phyloP scores from a whole-genome alignment of 306 rosid species.

The Quercus wislizeni region DNA sequence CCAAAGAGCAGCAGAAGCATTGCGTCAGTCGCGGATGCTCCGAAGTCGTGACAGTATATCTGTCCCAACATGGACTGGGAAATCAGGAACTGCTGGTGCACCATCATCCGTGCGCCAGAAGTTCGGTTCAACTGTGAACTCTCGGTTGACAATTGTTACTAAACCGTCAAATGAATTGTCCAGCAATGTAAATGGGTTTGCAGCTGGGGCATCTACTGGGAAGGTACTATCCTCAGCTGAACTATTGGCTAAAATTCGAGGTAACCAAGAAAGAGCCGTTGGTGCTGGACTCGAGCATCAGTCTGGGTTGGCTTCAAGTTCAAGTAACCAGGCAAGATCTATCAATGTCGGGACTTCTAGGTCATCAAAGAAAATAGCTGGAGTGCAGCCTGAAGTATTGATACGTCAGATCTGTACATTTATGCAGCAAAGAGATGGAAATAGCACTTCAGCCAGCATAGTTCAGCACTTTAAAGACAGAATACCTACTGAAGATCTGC shows the following conservation, averaged over 20 bases:
- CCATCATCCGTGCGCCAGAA: conserved; percentile 67
- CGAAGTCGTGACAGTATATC: conserved; percentile 70
- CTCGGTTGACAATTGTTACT: conserved; percentile 43
- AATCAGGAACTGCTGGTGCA: conserved; percentile 92
- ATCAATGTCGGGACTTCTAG: conserved; percentile 43
- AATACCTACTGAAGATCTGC: conserved; percentile 70
- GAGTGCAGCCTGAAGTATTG: conserved; percentile 77
- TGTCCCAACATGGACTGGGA: conserved; percentile 97
- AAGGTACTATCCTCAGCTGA: conserved; percentile 85
- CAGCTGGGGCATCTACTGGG: conserved; percentile 83
- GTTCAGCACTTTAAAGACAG: conserved; percentile 82
- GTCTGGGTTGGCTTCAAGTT: conserved; percentile 31
- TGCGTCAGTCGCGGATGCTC: conserved; percentile 77
- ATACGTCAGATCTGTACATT: conserved; percentile 81
- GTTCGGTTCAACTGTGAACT: conserved; percentile 77
- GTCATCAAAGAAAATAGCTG: conserved; percentile 40
- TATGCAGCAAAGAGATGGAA: conserved; percentile 75
- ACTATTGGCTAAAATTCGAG: conserved; percentile 61
- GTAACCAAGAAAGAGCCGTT: conserved; percentile 70
- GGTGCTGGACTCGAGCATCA: conserved; percentile 74
- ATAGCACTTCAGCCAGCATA: conserved; percentile 58
- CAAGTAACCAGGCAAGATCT: conserved; percentile 42
- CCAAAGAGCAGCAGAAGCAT: conserved; percentile 92
- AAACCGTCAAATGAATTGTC: conserved; percentile 46
- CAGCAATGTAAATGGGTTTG: conserved; percentile 43